phyloP scores from a whole-genome alignment of 345 rosid genomes.

The Conringia planisiliqua region DNA sequence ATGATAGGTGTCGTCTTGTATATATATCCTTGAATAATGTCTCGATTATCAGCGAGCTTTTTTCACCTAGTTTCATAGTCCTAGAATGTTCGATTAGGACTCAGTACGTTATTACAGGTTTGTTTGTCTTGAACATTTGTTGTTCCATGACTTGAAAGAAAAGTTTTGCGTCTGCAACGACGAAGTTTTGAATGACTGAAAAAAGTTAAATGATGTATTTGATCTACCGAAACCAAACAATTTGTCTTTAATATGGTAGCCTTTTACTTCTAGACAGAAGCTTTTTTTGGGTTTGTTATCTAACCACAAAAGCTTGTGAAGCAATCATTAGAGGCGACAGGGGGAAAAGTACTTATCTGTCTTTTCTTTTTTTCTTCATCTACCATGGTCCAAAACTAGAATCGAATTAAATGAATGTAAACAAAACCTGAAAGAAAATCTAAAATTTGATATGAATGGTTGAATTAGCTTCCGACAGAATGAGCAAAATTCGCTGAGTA shows the following conservation, averaged over 20 bases:
- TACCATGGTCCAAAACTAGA: background rate
- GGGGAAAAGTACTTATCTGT: background rate
- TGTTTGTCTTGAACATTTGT: background rate
- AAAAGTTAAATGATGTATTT: background rate
- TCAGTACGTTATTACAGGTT: slow-evolving; percentile 17
- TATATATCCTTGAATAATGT: slow-evolving; percentile 26
- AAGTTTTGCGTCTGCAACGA: background rate
- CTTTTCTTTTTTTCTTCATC: background rate
- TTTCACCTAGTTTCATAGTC: slow-evolving; percentile 9
- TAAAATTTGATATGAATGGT: background rate
- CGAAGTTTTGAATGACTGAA: background rate
- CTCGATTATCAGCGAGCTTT: slow-evolving; percentile 6
- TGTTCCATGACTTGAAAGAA: background rate
- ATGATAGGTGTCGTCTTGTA: slow-evolving; percentile 26
- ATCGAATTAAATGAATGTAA: background rate
- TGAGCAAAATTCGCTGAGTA: background rate
- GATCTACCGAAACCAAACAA: background rate
- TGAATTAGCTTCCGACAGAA: background rate
- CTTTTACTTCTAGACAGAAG: background rate
- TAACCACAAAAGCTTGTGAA: background rate
- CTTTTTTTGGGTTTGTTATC: background rate
- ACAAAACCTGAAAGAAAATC: background rate
- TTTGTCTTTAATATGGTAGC: background rate
- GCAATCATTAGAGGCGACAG: background rate
- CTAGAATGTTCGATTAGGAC: slow-evolving; percentile 15